These are phyloP conservation scores for Aspergillus homomorphus DNA, from an alignment of 495 filamentous ascomycete species.

Conservation along the genomic window DNA sequence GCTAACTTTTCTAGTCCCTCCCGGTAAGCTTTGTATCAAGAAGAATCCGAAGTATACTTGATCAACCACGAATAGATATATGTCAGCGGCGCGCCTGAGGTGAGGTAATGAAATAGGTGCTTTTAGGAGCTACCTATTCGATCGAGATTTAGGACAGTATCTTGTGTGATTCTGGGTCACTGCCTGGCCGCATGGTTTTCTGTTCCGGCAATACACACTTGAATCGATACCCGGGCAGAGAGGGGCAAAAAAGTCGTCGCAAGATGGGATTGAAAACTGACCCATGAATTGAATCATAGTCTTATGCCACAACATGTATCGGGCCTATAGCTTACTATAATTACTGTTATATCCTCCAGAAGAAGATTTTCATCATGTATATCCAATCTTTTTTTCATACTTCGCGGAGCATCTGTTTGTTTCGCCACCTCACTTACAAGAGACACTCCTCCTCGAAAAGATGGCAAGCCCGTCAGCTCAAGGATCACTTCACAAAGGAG, in stretches of 20 bases:
- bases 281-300: too few species aligned
- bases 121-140: too few species aligned
- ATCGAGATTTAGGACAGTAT: too few species aligned
- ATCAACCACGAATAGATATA: too few species aligned
- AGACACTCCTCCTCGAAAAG: conserved; percentile 64
- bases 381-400: background rate
- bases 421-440: conserved; percentile 9
- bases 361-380: conserved; percentile 4
- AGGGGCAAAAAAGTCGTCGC: background rate
- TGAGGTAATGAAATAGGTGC: too few species aligned
- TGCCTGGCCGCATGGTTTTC: too few species aligned
- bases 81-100: too few species aligned
- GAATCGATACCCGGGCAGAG: background rate
- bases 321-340: background rate
- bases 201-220: background rate
- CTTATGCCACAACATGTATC: background rate
- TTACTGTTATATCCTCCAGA: background rate
- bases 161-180: too few species aligned
- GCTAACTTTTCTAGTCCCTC: too few species aligned
- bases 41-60: too few species aligned
- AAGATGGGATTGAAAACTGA: background rate
- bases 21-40: too few species aligned
- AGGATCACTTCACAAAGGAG: conserved; percentile 64
- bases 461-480: conserved; percentile 77
- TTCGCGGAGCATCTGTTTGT: conserved; percentile 9